Evolutionary conservation across 352 stramenopile species (phyloP).

Genomic region (Thalassiosira pacifica): DNA sequence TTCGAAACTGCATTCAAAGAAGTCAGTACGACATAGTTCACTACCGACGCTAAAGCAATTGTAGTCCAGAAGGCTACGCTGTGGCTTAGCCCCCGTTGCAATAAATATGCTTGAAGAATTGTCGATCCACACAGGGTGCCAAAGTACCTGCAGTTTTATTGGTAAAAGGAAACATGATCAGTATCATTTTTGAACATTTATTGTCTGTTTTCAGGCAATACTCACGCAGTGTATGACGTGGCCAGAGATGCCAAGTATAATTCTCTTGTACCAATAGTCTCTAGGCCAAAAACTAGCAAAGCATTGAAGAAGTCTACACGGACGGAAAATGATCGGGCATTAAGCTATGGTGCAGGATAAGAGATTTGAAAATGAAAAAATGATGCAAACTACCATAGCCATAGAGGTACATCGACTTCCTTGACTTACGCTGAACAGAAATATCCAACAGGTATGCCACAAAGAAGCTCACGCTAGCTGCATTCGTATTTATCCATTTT

Average conservation of each 20-base stretch:
- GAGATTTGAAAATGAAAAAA: conserved; percentile 14
- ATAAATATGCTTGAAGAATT: conserved; percentile 56
- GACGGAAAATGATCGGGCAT: conserved; percentile 4
- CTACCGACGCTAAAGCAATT: conserved; percentile 48
- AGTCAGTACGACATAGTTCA: conserved; percentile 56
- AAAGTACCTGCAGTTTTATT: conserved; percentile 43
- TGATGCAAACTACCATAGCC: not conserved
- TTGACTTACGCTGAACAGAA: conserved; percentile 59
- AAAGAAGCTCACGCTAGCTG: conserved; percentile 76
- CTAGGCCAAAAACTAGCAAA: conserved; percentile 73
- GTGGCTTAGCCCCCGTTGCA: conserved; percentile 36
- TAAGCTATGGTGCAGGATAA: not conserved
- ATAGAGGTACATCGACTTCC: not conserved
- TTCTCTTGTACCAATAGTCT: conserved; percentile 78
- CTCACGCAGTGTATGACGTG: conserved; percentile 61
- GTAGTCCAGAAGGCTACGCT: conserved; percentile 52
- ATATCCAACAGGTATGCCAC: conserved; percentile 79
- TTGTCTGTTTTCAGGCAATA: not conserved
- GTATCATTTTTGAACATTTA: not conserved
- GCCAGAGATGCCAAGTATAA: conserved; percentile 67
- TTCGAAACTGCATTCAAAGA: conserved; percentile 28
- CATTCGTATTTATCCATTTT: conserved; percentile 58
- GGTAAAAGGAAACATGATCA: not conserved
- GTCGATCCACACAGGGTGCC: conserved; percentile 56
- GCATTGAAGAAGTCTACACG: conserved; percentile 73